Evolutionary conservation across 2,329 filamentous ascomycete genomes (phyloP).

Genomic region (Gnomoniopsis sp.): DNA sequence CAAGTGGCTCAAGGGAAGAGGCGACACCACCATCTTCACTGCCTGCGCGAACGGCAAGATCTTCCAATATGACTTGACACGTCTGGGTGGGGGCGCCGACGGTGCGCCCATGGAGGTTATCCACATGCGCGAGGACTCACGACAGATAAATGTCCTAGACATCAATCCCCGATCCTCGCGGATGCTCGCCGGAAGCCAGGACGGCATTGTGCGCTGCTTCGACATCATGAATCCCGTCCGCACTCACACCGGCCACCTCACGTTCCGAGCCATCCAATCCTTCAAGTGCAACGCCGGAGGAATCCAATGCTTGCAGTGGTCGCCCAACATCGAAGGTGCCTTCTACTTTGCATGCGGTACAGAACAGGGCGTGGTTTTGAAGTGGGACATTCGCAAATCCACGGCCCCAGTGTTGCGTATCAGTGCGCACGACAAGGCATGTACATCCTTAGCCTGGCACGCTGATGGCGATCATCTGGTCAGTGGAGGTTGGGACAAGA

Average conservation of each 20-base stretch:
- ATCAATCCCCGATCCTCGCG: slow-evolving; percentile 57
- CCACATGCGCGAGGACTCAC: slow-evolving; percentile 57
- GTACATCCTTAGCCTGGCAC: slow-evolving; percentile 63
- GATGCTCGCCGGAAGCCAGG: slow-evolving; percentile 61
- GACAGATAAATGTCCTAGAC: slow-evolving; percentile 62
- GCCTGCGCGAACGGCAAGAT: slow-evolving; percentile 63
- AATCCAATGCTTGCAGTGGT: slow-evolving; percentile 64
- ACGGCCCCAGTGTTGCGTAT: slow-evolving; percentile 54
- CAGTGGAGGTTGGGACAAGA: slow-evolving; percentile 60
- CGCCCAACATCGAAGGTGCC: slow-evolving; percentile 50
- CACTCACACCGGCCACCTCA: slow-evolving; percentile 46
- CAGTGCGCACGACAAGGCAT: slow-evolving; percentile 59
- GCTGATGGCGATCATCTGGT: slow-evolving; percentile 64
- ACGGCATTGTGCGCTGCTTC: slow-evolving; percentile 60
- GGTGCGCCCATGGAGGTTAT: slow-evolving; percentile 50
- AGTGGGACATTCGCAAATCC: slow-evolving; percentile 61
- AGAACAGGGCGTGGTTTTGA: slow-evolving; percentile 58
- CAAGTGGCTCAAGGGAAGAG: slow-evolving; percentile 49
- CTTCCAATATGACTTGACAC: slow-evolving; percentile 59
- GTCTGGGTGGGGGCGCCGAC: slow-evolving; percentile 40
- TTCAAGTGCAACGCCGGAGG: slow-evolving; percentile 52
- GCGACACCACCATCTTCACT: slow-evolving; percentile 55
- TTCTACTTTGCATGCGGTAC: slow-evolving; percentile 63
- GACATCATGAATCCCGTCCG: slow-evolving; percentile 49
- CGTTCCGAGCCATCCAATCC: slow-evolving; percentile 44